Conservation (phyloP, 176 grass and related monocot species). For the Aegilops sharonensis region DNA sequence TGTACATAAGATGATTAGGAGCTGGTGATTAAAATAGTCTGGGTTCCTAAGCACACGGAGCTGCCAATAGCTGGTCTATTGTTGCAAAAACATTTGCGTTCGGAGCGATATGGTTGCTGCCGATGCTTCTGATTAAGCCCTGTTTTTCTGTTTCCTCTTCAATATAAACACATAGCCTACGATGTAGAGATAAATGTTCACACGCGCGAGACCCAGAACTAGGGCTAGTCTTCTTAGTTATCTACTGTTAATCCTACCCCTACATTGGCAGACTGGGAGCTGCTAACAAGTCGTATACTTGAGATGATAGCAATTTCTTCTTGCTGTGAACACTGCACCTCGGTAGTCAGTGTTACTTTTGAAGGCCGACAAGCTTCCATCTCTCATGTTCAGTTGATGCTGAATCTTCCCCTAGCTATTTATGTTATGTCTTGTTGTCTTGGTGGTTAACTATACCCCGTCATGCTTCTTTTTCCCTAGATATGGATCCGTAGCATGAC, state of each 20-base stretch:
- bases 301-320: not conserved
- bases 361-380: not conserved
- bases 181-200: not conserved
- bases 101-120: not conserved
- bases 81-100: not conserved
- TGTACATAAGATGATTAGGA: not conserved
- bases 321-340: not conserved
- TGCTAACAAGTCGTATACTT: not conserved
- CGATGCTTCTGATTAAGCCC: not conserved
- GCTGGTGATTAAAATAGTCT: no score
- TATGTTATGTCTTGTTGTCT: not conserved
- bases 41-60: not conserved
- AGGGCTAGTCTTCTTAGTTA: not conserved
- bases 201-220: not conserved
- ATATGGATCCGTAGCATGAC: not conserved
- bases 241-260: not conserved
- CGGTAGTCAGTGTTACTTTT: not conserved
- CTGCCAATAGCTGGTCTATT: not conserved
- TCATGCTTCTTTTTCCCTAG: not conserved
- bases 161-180: not conserved
- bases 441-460: not conserved
- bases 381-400: not conserved
- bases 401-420: not conserved
- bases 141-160: not conserved
- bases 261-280: not conserved